Conservation (phyloP, 2,329 filamentous ascomycete genomes). For the Alternaria arbusti region DNA sequence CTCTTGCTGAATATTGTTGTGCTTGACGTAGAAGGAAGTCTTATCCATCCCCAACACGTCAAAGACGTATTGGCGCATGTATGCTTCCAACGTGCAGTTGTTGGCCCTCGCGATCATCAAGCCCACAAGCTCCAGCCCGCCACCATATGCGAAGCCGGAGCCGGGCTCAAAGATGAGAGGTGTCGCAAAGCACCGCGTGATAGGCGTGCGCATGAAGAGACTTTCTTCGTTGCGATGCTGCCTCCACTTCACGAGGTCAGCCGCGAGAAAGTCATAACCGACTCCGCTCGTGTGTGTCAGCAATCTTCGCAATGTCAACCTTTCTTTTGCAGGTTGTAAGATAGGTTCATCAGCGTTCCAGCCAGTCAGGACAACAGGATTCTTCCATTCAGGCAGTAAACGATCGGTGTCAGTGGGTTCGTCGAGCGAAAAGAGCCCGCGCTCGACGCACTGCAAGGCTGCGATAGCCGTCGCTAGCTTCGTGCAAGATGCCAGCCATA, state of each 20-base stretch:
- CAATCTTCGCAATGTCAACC: slow-evolving; percentile 28
- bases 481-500: slow-evolving; percentile 43
- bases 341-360: slow-evolving; percentile 16
- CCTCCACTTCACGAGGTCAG: slow-evolving; percentile 22
- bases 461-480: slow-evolving; percentile 37
- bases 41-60: slow-evolving; percentile 28
- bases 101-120: slow-evolving; percentile 33
- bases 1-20: slow-evolving; percentile 16
- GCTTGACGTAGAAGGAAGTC: slow-evolving; percentile 24
- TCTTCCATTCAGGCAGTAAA: slow-evolving; percentile 33
- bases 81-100: slow-evolving; percentile 25
- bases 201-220: slow-evolving; percentile 10
- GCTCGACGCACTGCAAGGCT: slow-evolving; percentile 39
- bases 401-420: slow-evolving; percentile 26
- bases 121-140: slow-evolving; percentile 31
- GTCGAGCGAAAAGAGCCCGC: slow-evolving; percentile 33
- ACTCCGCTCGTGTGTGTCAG: slow-evolving; percentile 38
- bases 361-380: slow-evolving; percentile 24
- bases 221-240: slow-evolving; percentile 15
- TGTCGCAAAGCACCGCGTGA: slow-evolving; percentile 15
- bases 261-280: slow-evolving; percentile 26
- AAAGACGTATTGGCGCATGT: slow-evolving; percentile 34
- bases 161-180: slow-evolving; percentile 39
- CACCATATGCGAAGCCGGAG: slow-evolving; percentile 26
- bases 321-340: slow-evolving; percentile 22